Conservation (phyloP, 495 filamentous ascomycete species). For the Aspergillus conjunctus region DNA sequence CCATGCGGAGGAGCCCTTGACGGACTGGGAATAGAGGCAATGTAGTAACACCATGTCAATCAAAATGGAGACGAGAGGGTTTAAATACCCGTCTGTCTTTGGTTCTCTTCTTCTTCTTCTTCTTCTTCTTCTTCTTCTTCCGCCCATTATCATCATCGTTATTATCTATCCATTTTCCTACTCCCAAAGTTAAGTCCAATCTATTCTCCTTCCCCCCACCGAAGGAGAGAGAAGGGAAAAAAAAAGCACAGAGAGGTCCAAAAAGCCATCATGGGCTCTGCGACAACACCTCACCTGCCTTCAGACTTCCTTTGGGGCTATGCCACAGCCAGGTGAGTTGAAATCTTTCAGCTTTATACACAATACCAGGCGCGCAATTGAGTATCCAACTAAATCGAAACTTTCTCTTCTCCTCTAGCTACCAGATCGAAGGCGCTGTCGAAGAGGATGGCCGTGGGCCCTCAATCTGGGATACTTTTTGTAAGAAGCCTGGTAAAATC, state of each 20-base stretch:
- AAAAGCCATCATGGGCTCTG: constrained; percentile 35
- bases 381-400: neutral
- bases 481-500: constrained; percentile 71
- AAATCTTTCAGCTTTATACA: neutral
- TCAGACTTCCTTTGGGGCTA: constrained; percentile 82
- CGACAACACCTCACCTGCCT: constrained; percentile 51
- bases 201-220: neutral
- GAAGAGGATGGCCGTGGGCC: constrained; percentile 69
- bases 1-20: constrained; percentile 20
- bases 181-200: too few species aligned
- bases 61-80: neutral
- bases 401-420: constrained; percentile 45
- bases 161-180: constrained; percentile 2
- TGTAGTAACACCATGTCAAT: neutral
- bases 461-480: constrained; percentile 80
- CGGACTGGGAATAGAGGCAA: constrained; percentile 10
- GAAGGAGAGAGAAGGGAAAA: neutral
- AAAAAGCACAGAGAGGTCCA: neutral
- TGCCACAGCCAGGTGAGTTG: constrained; percentile 70
- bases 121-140: constrained; percentile 36
- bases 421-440: constrained; percentile 74
- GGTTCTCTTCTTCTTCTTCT: neutral
- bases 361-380: neutral
- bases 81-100: constrained; percentile 19
- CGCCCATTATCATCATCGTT: constrained; percentile 52